Conservation (phyloP, 2,329 filamentous ascomycete genomes). For the Sarocladium strictum region DNA sequence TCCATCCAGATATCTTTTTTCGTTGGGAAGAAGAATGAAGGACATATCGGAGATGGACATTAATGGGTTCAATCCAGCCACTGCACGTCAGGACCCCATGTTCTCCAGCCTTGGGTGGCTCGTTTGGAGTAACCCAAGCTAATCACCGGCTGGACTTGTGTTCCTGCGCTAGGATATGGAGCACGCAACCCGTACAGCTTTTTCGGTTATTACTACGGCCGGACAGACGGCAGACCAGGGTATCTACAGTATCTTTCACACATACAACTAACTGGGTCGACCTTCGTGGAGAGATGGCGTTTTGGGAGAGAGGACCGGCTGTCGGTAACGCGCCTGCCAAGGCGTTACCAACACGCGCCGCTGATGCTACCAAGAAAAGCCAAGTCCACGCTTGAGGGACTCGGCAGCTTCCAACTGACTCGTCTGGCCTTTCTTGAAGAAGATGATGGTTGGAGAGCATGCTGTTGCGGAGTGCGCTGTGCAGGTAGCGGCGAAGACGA, state of each 20-base stretch:
- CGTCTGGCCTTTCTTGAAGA: background rate
- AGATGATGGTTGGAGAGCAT: background rate
- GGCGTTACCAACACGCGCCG: background rate
- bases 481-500: too few relatives aligned
- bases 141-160: too few relatives aligned
- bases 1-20: background rate
- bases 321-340: background rate
- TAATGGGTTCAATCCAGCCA: background rate
- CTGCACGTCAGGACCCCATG: background rate
- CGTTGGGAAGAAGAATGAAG: background rate
- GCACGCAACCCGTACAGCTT: background rate
- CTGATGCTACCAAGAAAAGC: slow-evolving; percentile 5
- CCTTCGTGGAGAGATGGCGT: background rate
- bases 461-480: too few relatives aligned
- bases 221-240: background rate
- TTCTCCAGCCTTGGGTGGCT: slow-evolving; percentile 2
- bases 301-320: background rate
- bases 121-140: background rate
- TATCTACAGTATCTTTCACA: background rate
- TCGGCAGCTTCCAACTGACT: background rate
- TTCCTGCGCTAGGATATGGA: background rate
- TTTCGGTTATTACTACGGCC: background rate
- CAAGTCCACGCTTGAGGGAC: background rate
- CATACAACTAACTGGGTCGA: too few relatives aligned
- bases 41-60: background rate